Evolutionary conservation across 306 rosid genomes (phyloP), one percentile per base, ranked within the genome.

Genomic region (Fragaria ananassa): DNA sequence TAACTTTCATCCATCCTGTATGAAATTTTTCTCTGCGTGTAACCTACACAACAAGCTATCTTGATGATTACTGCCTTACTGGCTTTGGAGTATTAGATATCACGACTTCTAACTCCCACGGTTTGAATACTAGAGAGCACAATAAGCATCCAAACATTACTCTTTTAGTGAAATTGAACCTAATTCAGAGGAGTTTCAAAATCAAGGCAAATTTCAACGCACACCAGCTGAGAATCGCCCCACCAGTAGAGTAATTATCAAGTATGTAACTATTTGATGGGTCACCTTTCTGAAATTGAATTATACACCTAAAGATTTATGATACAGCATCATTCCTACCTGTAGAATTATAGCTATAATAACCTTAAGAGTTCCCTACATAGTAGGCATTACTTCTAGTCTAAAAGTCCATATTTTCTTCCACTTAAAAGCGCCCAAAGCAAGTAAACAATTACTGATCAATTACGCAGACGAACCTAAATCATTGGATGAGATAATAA

Each of bases 371-470:
- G 70, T 58, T 60, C 53, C 83, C 44, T 27, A 41, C 72, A 62
- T 6, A 8, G 31, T 17, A 25, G 12, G 56, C 45, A 4, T 39
- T 18, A 57, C 18, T 57, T 41, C 27, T 25, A 12, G 77, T 57
- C 77, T 53, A 58, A 58, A 65, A 51, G 0, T 50, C 3, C 23
- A 13, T 34, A 63, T n/a, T 25, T 42, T 42, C 5, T 14, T 25
- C 45, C 14, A 13, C 27, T 19, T n/a, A 23, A 53, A 63, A 50
- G 62, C 29, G 49, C 31, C 47, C 37, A 31, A 71, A 71, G 47
- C 46, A 71, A 71, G 75, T 51, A 51, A 71, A 51, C 64, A 18
- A 50, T 68, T 71, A 25, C 41, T 69, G 74, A 27, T 70, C 18
- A 21, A 42, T 39, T 71, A 53, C 58, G 51, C 66, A 62, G 17